Base-by-base conservation (phyloP, 2,329 filamentous ascomycete species). In the Allantophomopsis cytisporea region DNA sequence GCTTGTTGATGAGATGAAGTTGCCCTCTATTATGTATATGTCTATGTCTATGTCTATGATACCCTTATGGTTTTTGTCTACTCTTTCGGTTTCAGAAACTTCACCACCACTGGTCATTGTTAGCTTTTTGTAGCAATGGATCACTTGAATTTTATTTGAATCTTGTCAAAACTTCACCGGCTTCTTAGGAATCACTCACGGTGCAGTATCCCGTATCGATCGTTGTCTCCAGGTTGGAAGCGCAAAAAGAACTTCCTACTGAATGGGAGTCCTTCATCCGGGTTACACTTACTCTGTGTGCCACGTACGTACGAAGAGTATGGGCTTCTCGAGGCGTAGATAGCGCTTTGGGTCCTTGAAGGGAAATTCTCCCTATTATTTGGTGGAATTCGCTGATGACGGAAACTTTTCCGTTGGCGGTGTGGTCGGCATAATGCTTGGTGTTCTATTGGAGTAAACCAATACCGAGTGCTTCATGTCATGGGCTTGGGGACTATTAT, bases 171-270 rank as follows among this genome's bases (percentile, higher is more conserved):
- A 94, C 8, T 68, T 77, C 53, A 86, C 76, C 0, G 86, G 85
- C 50, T 86, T 80, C 64, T 94, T 86, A n/a, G 83, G 85, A 45
- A 89, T 87, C 5, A 94, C 65, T 86, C 86, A n/a, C n/a, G n/a
- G n/a, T n/a, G n/a, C n/a, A 94, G 58, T 94, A 86, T 0, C 86
- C 86, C 7, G 79, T 72, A 31, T 91, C 79, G 23, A 94, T 91
- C 79, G 23, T 94, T 63, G 59, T 89, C 81, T 37, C 68, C 73
- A 21, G 91, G 53, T 54, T 74, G 63, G 53, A 91, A 94, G 17
- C 68, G 66, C 10, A 86, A 86, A 54, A 94, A 94, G 61, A 93
- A 91, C 45, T 76, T 69, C 3, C 84, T 83, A 49, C 91, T 80
- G 14, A 81, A 62, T n/a, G 84, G 83, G 36, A 93, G 60, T 39